These are phyloP conservation scores for Tetracladium marchalianum DNA, from an alignment of 495 filamentous ascomycete genomes.

Conservation along the genomic window DNA sequence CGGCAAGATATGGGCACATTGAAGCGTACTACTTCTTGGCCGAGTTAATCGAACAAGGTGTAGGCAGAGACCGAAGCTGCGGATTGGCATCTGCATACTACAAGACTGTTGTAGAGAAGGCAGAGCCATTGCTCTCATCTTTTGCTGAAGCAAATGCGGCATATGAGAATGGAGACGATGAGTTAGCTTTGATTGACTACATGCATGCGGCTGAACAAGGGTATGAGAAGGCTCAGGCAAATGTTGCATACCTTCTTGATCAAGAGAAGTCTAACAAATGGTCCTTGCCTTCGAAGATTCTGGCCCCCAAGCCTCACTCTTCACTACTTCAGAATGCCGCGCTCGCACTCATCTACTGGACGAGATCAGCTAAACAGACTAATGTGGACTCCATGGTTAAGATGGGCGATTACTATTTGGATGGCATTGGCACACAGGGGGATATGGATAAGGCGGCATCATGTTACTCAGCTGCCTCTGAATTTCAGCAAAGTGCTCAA, in stretches of 20 bases:
- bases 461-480: constrained; percentile 86
- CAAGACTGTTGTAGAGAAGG: constrained; percentile 88
- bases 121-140: constrained; percentile 74
- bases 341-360: constrained; percentile 91
- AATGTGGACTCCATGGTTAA: constrained; percentile 94
- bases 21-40: constrained; percentile 95
- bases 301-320: constrained; percentile 27
- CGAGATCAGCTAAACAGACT: constrained; percentile 82
- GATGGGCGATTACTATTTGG: constrained; percentile 95
- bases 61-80: constrained; percentile 75
- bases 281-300: constrained; percentile 35
- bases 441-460: constrained; percentile 84
- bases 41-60: constrained; percentile 73
- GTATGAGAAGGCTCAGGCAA: constrained; percentile 86
- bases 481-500: constrained; percentile 83
- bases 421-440: constrained; percentile 60
- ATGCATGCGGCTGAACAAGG: constrained; percentile 95
- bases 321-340: constrained; percentile 57
- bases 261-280: constrained; percentile 55
- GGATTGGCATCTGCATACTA: constrained; percentile 77
- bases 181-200: constrained; percentile 72
- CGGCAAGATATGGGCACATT: constrained; percentile 76
- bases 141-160: constrained; percentile 80
- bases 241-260: constrained; percentile 88
- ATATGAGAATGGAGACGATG: constrained; percentile 75